Percentiles rank a stretch among this genome's conserved stretches.
Evolutionary conservation across 805 yeast genomes (phyloP).

Genomic region (Wickerhamomyces sydowiorum): DNA sequence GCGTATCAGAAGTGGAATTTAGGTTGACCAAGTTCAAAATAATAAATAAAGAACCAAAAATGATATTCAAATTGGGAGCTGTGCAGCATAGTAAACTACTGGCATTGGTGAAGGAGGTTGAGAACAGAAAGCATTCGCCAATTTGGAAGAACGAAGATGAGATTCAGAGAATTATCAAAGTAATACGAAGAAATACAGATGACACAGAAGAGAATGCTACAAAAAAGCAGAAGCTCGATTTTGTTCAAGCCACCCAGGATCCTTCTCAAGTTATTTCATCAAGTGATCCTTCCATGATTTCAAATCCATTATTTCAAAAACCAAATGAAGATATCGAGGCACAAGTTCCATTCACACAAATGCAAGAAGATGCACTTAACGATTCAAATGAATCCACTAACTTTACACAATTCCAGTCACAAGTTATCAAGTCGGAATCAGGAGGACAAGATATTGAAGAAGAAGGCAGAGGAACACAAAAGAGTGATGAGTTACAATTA

Average conservation of each 20-base stretch:
- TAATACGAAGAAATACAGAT: background rate
- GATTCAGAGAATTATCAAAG: background rate
- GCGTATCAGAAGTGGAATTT: background rate
- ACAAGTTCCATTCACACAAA: background rate
- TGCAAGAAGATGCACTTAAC: background rate
- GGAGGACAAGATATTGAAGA: no score
- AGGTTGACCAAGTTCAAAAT: constrained; percentile 1
- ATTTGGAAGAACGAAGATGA: background rate
- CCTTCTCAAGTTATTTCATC: no score
- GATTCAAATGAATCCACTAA: background rate
- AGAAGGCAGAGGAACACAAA: no score
- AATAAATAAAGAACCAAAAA: background rate
- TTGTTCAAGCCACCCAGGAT: no score
- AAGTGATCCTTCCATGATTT: no score
- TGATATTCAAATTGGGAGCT: background rate
- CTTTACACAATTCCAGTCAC: background rate
- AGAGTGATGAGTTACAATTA: no score
- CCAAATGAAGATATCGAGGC: background rate
- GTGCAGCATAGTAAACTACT: background rate
- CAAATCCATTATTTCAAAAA: background rate
- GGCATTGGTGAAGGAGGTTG: background rate
- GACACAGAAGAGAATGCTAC: background rate
- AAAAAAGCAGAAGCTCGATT: background rate
- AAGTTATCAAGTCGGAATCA: no score
- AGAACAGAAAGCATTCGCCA: background rate